Evolutionary conservation across 1,284 basidiomycete species (phyloP).

Genomic region (Cutaneotrichosporon sp.): DNA sequence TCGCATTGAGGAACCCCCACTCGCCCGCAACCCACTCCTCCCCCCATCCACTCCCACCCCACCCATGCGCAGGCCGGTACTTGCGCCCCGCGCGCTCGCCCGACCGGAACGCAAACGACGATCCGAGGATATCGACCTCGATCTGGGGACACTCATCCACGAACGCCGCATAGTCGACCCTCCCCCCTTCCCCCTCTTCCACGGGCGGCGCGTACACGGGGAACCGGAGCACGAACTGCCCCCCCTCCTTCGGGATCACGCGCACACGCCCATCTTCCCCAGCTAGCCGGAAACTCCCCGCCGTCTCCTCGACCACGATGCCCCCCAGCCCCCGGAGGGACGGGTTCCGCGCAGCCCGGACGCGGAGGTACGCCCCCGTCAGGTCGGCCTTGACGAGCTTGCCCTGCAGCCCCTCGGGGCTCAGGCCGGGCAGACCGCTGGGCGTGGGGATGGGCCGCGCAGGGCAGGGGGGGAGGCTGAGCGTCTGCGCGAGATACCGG

Average conservation of each 20-base stretch:
- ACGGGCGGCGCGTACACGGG: constrained; percentile 38
- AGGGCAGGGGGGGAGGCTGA: constrained; percentile 22
- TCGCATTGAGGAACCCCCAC: constrained; percentile 18
- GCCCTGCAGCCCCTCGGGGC: constrained; percentile 30
- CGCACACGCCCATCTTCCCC: constrained; percentile 25
- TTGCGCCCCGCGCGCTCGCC: constrained; percentile 50
- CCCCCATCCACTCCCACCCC: constrained; percentile 43
- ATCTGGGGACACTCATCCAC: constrained; percentile 32
- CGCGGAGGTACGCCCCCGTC: constrained; percentile 43
- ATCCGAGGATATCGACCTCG: constrained; percentile 47
- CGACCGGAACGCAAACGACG: constrained; percentile 46
- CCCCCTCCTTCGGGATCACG: constrained; percentile 49
- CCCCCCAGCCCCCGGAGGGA: constrained; percentile 42
- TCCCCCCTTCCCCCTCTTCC: background rate
- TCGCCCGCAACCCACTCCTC: constrained; percentile 40
- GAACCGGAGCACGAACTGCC: constrained; percentile 46
- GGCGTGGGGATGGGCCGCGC: background rate
- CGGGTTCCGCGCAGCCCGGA: constrained; percentile 34
- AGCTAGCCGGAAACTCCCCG: constrained; percentile 48
- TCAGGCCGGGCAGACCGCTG: constrained; percentile 26
- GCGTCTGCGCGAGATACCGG: constrained; percentile 33
- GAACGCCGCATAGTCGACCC: constrained; percentile 14
- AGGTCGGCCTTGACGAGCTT: constrained; percentile 52
- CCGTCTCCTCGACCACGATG: constrained; percentile 52
- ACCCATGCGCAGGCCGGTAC: constrained; percentile 44